phyloP scores from a whole-genome alignment of 1,139 yeast genomes.

The Sugiyamaella pinicola region DNA sequence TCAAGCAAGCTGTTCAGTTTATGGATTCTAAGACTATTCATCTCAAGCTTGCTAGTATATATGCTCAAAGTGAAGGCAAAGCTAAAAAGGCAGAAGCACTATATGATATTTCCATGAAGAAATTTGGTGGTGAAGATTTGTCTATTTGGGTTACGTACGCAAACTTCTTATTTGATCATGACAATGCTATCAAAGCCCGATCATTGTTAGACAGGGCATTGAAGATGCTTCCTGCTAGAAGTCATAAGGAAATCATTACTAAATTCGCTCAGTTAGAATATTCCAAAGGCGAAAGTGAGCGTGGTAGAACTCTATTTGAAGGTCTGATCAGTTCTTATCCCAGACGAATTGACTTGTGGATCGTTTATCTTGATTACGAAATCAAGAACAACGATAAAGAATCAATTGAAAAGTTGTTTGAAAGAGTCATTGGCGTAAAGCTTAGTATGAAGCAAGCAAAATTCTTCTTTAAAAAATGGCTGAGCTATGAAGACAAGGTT shows the following conservation, averaged over 20 bases:
- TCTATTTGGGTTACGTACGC: conserved; percentile 82
- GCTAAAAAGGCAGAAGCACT: conserved; percentile 67
- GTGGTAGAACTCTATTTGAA: conserved; percentile 92
- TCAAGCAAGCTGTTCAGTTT: conserved; percentile 82
- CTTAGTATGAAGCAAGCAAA: conserved; percentile 90
- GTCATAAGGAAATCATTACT: conserved; percentile 77
- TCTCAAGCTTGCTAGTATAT: conserved; percentile 75
- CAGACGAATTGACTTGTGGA: conserved; percentile 92
- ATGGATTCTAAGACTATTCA: conserved; percentile 88
- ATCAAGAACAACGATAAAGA: conserved; percentile 63
- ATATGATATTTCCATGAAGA: conserved; percentile 70
- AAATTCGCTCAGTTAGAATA: conserved; percentile 91
- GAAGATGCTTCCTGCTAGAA: conserved; percentile 63
- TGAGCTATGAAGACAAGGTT: conserved; percentile 68
- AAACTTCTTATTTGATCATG: conserved; percentile 63
- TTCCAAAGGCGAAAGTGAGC: conserved; percentile 84
- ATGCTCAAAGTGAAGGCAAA: conserved; percentile 67
- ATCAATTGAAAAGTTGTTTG: conserved; percentile 76
- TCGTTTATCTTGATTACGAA: conserved; percentile 91
- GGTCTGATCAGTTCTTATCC: conserved; percentile 90
- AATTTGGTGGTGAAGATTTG: conserved; percentile 65
- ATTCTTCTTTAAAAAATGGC: conserved; percentile 93
- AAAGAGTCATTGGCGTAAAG: conserved; percentile 67
- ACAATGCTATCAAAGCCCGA: conserved; percentile 59
- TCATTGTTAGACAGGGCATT: conserved; percentile 72